phyloP scores from a whole-genome alignment of 1,139 yeast genomes.

The Zygoascus meyerae region DNA sequence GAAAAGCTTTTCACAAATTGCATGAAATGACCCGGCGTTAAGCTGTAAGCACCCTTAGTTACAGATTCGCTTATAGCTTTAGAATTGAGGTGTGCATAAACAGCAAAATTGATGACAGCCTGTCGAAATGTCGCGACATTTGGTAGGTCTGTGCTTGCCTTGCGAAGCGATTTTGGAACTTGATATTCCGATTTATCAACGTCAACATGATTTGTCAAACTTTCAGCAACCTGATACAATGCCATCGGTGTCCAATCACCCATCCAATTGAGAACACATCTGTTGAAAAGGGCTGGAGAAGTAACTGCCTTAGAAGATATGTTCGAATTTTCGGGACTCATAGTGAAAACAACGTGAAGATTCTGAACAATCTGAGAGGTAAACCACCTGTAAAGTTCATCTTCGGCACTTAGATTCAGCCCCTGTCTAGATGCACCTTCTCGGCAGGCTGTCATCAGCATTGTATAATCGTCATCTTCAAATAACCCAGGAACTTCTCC shows the following conservation, averaged over 20 bases:
- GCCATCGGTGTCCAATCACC: conserved; percentile 68
- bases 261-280: conserved; percentile 89
- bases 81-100: conserved; percentile 38
- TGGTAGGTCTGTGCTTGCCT: neutral
- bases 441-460: conserved; percentile 51
- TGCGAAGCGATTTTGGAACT: conserved; percentile 29
- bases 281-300: conserved; percentile 86
- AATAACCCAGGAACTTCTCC: conserved; percentile 90
- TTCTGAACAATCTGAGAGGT: conserved; percentile 60
- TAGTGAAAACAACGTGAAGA: conserved; percentile 77
- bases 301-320: conserved; percentile 46
- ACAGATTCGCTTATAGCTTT: conserved; percentile 5
- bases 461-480: conserved; percentile 62
- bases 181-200: conserved; percentile 44
- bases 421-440: conserved; percentile 61
- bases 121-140: conserved; percentile 37
- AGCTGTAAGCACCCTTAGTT: conserved; percentile 12
- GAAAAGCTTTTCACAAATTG: conserved; percentile 48
- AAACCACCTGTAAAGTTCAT: conserved; percentile 75
- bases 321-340: conserved; percentile 49
- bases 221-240: conserved; percentile 45
- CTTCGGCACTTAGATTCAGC: conserved; percentile 57
- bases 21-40: conserved; percentile 56
- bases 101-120: conserved; percentile 44
- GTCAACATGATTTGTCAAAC: conserved; percentile 44